Conservation (phyloP, 176 grass and related monocot species). For the Carex parvula region DNA sequence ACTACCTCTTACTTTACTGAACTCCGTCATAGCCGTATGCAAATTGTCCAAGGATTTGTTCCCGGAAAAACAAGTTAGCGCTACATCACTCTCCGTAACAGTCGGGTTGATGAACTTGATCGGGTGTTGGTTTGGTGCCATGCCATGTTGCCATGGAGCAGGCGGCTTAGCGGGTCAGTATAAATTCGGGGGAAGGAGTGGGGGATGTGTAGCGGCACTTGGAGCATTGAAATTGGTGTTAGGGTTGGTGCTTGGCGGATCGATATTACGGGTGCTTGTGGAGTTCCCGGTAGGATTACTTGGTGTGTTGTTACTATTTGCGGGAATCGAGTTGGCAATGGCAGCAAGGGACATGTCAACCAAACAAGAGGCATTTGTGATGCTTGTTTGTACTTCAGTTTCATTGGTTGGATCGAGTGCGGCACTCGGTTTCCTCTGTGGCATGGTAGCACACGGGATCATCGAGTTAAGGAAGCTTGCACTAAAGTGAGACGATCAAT, state of each 20-base stretch:
- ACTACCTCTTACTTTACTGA: slow-evolving; percentile 77
- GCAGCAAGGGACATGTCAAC: slow-evolving; percentile 75
- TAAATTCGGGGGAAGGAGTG: slow-evolving; percentile 65
- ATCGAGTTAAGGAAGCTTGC: slow-evolving; percentile 42
- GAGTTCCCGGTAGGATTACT: slow-evolving; percentile 66
- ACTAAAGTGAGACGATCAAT: slow-evolving; percentile 5
- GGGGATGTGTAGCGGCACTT: slow-evolving; percentile 62
- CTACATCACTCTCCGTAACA: slow-evolving; percentile 75
- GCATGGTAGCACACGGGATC: slow-evolving; percentile 47
- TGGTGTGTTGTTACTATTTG: slow-evolving; percentile 61
- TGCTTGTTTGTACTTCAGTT: slow-evolving; percentile 69
- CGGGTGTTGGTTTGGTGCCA: slow-evolving; percentile 91
- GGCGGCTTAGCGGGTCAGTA: slow-evolving; percentile 86
- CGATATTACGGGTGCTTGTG: slow-evolving; percentile 54
- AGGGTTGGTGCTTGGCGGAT: slow-evolving; percentile 53
- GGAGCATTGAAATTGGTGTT: slow-evolving; percentile 61
- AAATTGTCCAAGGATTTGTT: slow-evolving; percentile 81
- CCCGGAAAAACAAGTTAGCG: slow-evolving; percentile 39
- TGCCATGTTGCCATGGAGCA: slow-evolving; percentile 89
- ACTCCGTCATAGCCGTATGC: slow-evolving; percentile 83
- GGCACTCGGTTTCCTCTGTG: slow-evolving; percentile 68
- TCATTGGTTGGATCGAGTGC: slow-evolving; percentile 77
- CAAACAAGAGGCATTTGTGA: slow-evolving; percentile 69
- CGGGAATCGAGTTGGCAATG: slow-evolving; percentile 61
- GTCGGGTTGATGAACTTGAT: slow-evolving; percentile 85